These are phyloP conservation scores for Boletus sp. DNA, from an alignment of 768 basidiomycete species.

Conservation along the genomic window DNA sequence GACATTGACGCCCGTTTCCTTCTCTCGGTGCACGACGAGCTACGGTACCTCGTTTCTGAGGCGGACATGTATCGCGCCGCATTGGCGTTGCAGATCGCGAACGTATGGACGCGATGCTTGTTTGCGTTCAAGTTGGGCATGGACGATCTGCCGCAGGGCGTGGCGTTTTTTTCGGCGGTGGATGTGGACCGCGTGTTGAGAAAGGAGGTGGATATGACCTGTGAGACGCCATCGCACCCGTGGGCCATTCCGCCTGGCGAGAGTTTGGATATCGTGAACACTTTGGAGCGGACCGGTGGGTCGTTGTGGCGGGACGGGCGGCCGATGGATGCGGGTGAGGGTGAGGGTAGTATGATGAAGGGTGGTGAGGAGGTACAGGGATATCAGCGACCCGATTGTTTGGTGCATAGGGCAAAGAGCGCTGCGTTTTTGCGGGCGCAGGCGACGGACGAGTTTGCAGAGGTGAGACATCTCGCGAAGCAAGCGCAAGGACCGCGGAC, in stretches of 20 bases:
- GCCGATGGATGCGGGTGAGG: conserved; percentile 3
- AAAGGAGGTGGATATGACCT: conserved; percentile 96
- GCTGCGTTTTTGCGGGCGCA: conserved; percentile 49
- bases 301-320: not conserved
- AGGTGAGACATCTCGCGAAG: conserved; percentile 68
- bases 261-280: conserved; percentile 65
- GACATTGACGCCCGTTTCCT: conserved; percentile 88
- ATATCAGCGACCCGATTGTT: conserved; percentile 56
- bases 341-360: not conserved
- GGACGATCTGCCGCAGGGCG: conserved; percentile 84
- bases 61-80: conserved; percentile 85
- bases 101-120: conserved; percentile 89
- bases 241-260: conserved; percentile 80
- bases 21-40: conserved; percentile 95
- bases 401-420: conserved; percentile 59
- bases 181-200: conserved; percentile 90
- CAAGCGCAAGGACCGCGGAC: conserved; percentile 24
- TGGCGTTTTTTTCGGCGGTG: conserved; percentile 96
- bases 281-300: conserved; percentile 22
- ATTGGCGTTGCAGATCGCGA: conserved; percentile 90
- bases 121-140: conserved; percentile 91
- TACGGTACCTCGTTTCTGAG: conserved; percentile 88
- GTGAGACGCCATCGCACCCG: conserved; percentile 91
- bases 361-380: conserved; percentile 34
- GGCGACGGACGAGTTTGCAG: conserved; percentile 65